These are phyloP conservation scores for Leccinum subgranulosum DNA, from an alignment of 768 basidiomycete genomes.

Conservation along the genomic window DNA sequence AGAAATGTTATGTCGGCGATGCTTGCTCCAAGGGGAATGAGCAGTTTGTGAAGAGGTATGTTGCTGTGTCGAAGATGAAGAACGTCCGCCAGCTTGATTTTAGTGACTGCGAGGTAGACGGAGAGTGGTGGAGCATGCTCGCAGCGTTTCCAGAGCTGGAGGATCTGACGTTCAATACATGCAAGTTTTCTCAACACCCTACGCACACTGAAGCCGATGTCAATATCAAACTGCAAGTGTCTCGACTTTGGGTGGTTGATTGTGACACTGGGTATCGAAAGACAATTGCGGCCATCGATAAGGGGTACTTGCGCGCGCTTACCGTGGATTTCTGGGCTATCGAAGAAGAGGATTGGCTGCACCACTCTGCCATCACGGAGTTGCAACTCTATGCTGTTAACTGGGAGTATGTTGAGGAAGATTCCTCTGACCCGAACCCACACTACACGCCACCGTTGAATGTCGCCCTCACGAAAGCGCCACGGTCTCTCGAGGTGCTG, in stretches of 20 bases:
- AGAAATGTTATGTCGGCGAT: too few species aligned
- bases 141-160: not conserved
- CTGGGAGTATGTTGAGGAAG: too few species aligned
- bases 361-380: not conserved
- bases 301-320: not conserved
- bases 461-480: not conserved
- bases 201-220: not conserved
- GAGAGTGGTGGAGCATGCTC: not conserved
- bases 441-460: not conserved
- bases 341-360: not conserved
- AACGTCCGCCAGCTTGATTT: not conserved
- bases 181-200: not conserved
- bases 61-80: not conserved
- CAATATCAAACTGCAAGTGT: not conserved
- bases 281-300: not conserved
- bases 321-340: not conserved
- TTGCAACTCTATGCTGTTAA: not conserved
- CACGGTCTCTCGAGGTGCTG: not conserved
- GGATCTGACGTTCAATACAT: not conserved
- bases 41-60: not conserved
- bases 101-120: not conserved
- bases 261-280: not conserved
- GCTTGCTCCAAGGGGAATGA: not conserved
- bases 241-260: not conserved
- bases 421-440: not conserved